Base-by-base conservation (phyloP, 2,329 filamentous ascomycete species). In the Trichoderma polysporum region DNA sequence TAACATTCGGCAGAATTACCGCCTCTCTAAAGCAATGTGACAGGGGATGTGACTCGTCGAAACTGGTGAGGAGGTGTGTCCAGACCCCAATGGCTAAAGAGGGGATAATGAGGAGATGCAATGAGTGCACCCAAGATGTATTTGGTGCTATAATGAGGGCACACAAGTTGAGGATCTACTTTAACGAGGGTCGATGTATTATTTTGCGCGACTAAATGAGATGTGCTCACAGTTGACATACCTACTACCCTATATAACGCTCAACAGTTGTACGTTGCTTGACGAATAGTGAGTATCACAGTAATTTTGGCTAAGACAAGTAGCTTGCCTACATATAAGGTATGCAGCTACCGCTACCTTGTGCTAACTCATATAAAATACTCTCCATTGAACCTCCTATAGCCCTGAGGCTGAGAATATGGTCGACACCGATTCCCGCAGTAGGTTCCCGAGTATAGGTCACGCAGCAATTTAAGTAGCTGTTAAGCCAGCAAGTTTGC, bases 1-100 rank as follows among this genome's bases (percentile, higher is more conserved):
- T n/a, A 41, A n/a, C 49, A 10, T 39, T 19, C n/a, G 2, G 8
- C 13, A 4, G 60, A 63, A 54, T 41, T 27, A 35, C 49, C 29
- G 27, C 19, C 49, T 54, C 35, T 47, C 47, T 39, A 39, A 50
- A 53, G 47, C 59, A 37, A 22, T 13, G 27, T 63, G 60, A 54
- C 59, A 17, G 45, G 59, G 59, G 49, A 19, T 41, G 33, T 63
- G 59, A 63, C 49, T 63, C 37, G 60, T 53, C 27, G 17, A 31
- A 37, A 39, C 19, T 63, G 60, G 33, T 27, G 57, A 60, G 53
- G 33, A 41, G 57, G n/a, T 13, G 3, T 33, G n/a, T n/a, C n/a
- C n/a, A n/a, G n/a, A n/a, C n/a, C n/a, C 27, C 41, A n/a, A 5
- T 4, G 25, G 6, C 19, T 15, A 27, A 61, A 31, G 59, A 62